Evolutionary conservation across 2,329 filamentous ascomycete species (phyloP).

Genomic region (Rhynchosporium graminicola): DNA sequence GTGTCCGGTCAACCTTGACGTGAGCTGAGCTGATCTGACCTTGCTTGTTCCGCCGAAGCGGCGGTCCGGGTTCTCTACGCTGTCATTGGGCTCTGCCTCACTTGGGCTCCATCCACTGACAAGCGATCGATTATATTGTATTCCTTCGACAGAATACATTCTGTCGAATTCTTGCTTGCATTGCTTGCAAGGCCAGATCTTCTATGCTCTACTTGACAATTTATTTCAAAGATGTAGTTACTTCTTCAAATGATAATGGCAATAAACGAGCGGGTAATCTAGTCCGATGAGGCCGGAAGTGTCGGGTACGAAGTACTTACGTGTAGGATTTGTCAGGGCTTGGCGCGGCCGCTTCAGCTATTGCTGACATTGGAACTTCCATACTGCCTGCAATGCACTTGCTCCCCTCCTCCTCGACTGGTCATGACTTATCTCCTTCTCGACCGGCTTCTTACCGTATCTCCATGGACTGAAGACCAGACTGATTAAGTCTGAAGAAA

Average conservation of each 20-base stretch:
- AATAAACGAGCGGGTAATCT: not conserved
- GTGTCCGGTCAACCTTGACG: not conserved
- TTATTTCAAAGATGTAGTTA: too few relatives aligned
- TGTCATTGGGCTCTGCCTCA: constrained; percentile 8
- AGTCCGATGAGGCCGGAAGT: not conserved
- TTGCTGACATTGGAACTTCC: not conserved
- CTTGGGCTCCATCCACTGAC: not conserved
- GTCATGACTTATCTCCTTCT: not conserved
- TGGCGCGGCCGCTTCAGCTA: constrained; percentile 1
- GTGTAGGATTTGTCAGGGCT: not conserved
- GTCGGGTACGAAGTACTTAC: too few relatives aligned
- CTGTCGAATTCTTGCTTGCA: too few relatives aligned
- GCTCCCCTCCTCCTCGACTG: not conserved
- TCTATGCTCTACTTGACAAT: too few relatives aligned
- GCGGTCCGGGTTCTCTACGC: not conserved
- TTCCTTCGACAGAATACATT: too few relatives aligned
- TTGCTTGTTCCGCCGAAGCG: constrained; percentile 8
- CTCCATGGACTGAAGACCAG: constrained; percentile 1
- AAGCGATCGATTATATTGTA: not conserved
- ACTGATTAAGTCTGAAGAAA: not conserved
- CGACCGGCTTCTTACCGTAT: not conserved
- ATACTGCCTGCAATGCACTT: not conserved
- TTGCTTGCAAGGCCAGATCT: too few relatives aligned
- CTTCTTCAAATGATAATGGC: too few relatives aligned
- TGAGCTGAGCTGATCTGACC: not conserved